A percentile compares a stretch with the other conserved stretches of the same genome.
Evolutionary conservation across 352 stramenopile genomes (phyloP).

Genomic region (Phytopythium helicoides): DNA sequence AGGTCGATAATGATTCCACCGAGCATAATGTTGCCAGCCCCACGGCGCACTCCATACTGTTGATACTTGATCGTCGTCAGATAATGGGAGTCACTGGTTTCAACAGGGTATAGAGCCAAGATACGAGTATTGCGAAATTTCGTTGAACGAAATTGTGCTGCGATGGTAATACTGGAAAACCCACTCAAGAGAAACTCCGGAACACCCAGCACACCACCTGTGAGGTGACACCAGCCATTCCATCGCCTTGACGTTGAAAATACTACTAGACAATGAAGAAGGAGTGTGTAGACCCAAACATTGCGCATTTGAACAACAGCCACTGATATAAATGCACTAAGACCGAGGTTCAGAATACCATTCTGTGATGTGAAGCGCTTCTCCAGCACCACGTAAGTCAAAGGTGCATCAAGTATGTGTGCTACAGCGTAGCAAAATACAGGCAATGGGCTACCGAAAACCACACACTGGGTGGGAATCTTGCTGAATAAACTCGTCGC

Average conservation of each 20-base stretch:
- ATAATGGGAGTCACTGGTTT: neutral
- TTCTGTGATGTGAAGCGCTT: constrained; percentile 26
- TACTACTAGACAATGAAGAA: constrained; percentile 21
- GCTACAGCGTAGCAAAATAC: constrained; percentile 41
- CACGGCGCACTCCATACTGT: constrained; percentile 13
- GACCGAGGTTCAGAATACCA: constrained; percentile 21
- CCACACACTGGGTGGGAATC: constrained; percentile 43
- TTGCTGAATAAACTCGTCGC: constrained; percentile 30
- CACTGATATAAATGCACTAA: constrained; percentile 23
- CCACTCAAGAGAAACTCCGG: constrained; percentile 30
- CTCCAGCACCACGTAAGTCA: constrained; percentile 32
- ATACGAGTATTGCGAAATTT: constrained; percentile 17
- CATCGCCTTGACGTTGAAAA: constrained; percentile 15
- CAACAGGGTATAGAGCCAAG: constrained; percentile 1
- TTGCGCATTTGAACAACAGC: constrained; percentile 41
- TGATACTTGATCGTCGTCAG: neutral
- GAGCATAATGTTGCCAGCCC: constrained; percentile 15
- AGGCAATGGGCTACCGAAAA: constrained; percentile 44
- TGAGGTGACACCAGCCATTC: constrained; percentile 5
- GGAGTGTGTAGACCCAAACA: constrained; percentile 35
- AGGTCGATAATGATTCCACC: constrained; percentile 31
- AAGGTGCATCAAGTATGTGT: constrained; percentile 39
- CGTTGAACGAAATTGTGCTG: constrained; percentile 27
- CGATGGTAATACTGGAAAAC: constrained; percentile 27
- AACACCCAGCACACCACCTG: constrained; percentile 22